Base-by-base conservation (phyloP, 148 eudicot species). In the Linanthus parryae region DNA sequence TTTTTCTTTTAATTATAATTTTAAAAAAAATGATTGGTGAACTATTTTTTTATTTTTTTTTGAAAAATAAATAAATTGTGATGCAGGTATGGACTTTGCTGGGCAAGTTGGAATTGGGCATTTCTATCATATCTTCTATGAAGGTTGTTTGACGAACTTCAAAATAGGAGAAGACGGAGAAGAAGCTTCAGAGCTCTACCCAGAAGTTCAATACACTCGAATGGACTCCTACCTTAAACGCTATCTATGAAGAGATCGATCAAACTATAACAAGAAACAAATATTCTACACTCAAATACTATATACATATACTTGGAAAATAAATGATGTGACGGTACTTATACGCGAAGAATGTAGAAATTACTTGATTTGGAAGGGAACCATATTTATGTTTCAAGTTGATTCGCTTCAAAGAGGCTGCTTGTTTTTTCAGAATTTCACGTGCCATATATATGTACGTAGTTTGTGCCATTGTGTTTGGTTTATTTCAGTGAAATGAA, bases 121-220 rank as follows among this genome's bases (percentile, higher is more conserved):
- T 57, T 67, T 80, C 50, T 80, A 73, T 36, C 86, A 80, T 44
- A 62, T 80, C 8, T 80, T 56, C 63, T 80, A 80, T 16, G 86
- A 80, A 35, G 82, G 86, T 2, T 69, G 82, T 46, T 29, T 73
- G 17, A 54, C 73, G 48, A 73, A 73, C 49, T 77, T 77, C 20
- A 67, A 73, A 21, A 66, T 73, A 10, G 73, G 73, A 12, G 75
- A 69, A 30, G 64, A 51, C 16, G 70, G 65, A 15, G 82, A 62
- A 65, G 78, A 73, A 36, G 82, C 82, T 35, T 69, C 78, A 0
- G 44, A 54, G 53, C 75, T 77, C 28, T 77, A 77, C 28, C 78
- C 82, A 0, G 67, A 73, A 49, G 75, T 77, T 51, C 41, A 44
- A 34, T 77, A 73, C 57, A 69, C 63, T 30, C 65, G 67, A 33